Percentiles rank a stretch among this genome's conserved stretches.
Conservation (phyloP, 805 yeast species). For the Teunomyces panamensis region DNA sequence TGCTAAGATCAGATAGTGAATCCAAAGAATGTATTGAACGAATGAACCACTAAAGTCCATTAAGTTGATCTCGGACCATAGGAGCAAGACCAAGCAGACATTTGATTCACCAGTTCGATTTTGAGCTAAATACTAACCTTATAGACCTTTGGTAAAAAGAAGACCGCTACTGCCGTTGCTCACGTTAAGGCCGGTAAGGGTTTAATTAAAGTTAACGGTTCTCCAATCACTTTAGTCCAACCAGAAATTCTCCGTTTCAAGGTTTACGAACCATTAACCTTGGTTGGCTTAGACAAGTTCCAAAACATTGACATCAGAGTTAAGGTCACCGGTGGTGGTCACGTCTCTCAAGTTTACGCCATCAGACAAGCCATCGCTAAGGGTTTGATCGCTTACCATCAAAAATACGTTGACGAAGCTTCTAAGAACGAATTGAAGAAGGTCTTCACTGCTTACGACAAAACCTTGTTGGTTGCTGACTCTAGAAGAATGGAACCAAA, state of each 20-base stretch:
- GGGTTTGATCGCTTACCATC: conserved; percentile 99
- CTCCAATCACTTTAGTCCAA: conserved; percentile 98
- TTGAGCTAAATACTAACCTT: conserved; percentile 18
- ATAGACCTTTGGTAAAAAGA: conserved; percentile 99
- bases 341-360: conserved; percentile 99
- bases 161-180: conserved; percentile 99
- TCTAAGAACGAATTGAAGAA: conserved; percentile 99
- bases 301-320: conserved; percentile 98
- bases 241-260: conserved; percentile 99
- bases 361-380: conserved; percentile 99
- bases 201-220: conserved; percentile 98
- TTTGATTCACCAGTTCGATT: not conserved
- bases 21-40: not conserved
- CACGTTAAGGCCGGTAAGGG: conserved; percentile 99
- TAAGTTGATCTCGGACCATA: not conserved
- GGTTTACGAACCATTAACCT: conserved; percentile 98
- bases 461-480: conserved; percentile 99
- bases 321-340: conserved; percentile 99
- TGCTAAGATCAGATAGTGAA: not conserved
- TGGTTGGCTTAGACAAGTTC: conserved; percentile 98
- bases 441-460: conserved; percentile 96
- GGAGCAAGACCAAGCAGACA: not conserved
- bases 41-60: not conserved
- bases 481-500: conserved; percentile 99
- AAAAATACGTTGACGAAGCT: conserved; percentile 98